Base-by-base conservation (phyloP, 78 protist genomes). In the Isochrysis galbana region DNA sequence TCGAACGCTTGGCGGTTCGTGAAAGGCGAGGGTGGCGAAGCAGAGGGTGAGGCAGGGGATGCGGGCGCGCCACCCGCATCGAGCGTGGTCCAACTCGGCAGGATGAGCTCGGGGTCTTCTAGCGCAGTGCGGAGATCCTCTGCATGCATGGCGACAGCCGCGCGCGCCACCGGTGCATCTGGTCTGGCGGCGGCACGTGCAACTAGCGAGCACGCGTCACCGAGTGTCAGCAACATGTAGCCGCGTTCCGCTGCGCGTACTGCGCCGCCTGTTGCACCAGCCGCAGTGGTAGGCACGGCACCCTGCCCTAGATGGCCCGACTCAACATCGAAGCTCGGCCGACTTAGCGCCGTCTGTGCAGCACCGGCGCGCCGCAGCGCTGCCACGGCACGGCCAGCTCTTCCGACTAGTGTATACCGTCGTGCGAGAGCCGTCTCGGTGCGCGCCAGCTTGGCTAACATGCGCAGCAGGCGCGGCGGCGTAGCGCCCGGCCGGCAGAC, bases 381-480 rank as follows among this genome's bases (percentile, higher is more conserved):
- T 11, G 74, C 74, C 36, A 67, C 36, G 5, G 74, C 74, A 26
- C 74, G 74, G 74, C 74, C 74, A n/a, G 3, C 5, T 26, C 74
- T 23, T 2, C 74, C 36, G 36, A n/a, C 74, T 10, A 67, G 74
- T 10, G 29, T n/a, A n/a, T 67, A 67, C 32, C 74, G 74, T 10
- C 32, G 74, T n/a, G 74, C 74, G 32, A 11, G 4, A 10, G 36
- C 36, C 36, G 29, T 23, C 36, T 26, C 36, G 36, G 74, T n/a
- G 74, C 74, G 74, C 38, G 38, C 74, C 5, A 67, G 74, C 74
- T 67, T 67, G 74, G 74, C 74, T 23, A 67, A 4, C 38, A 67
- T 11, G 74, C 74, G 74, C 38, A 67, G 74, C 38, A 67, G 74
- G 74, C 74, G 74, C 74, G 74, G 74, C 74, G 74, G 74, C 74